phyloP scores from a whole-genome alignment of 176 grass and related monocot genomes.

The Phyllostachys edulis region DNA sequence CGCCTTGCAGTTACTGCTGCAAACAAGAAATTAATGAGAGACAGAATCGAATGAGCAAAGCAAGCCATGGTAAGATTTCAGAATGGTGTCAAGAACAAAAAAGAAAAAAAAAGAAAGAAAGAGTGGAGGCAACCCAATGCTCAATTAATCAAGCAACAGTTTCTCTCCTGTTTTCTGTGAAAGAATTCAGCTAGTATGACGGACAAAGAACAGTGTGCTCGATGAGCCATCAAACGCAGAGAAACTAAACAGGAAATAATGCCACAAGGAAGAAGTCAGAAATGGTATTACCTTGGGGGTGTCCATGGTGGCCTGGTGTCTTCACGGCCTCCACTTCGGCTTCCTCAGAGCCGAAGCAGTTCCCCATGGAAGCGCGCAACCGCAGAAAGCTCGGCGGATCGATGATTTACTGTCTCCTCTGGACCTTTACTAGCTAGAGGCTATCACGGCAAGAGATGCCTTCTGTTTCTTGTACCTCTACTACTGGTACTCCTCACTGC shows the following conservation, averaged over 20 bases:
- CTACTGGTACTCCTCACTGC: not conserved
- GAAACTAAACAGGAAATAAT: slow-evolving; percentile 29
- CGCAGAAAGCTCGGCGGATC: not conserved
- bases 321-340: slow-evolving; percentile 17
- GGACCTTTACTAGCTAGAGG: not conserved
- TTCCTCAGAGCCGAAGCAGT: slow-evolving; percentile 56
- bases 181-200: not conserved
- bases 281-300: not conserved
- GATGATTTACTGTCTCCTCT: not conserved
- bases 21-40: not conserved
- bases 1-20: not conserved
- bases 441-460: not conserved
- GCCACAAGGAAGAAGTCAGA: not conserved
- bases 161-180: not conserved
- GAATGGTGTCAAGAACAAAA: not conserved
- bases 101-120: no score
- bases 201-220: not conserved
- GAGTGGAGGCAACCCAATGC: not conserved
- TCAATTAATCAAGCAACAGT: not conserved
- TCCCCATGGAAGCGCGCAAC: slow-evolving; percentile 40
- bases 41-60: not conserved
- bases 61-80: not conserved
- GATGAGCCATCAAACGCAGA: not conserved
- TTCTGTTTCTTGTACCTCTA: not conserved
- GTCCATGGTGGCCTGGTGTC: not conserved